Evolutionary conservation across 2,329 filamentous ascomycete genomes (phyloP), one percentile per base, ranked within the genome.

Genomic region (Ploettnerulaceae sp.): DNA sequence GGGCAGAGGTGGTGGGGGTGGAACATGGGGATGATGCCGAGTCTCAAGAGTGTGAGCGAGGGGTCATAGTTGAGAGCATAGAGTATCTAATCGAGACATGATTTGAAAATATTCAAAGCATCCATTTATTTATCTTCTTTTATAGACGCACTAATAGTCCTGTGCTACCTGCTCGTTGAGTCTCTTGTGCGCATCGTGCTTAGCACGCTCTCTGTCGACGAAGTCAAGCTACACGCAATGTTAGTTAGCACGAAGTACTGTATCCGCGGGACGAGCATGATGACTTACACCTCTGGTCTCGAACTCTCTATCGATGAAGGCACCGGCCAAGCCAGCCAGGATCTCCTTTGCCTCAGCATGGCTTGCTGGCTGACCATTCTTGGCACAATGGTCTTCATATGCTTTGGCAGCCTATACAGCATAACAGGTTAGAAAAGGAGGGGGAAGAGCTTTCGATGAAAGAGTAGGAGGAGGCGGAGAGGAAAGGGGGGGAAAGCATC

Each of bases 1-100:
- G 38, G 91, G 90, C 4, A 77, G 91, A 56, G 85, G 87, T 49
- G 93, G 89, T 39, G 84, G 87, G 11, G 91, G 91, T 61, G 91
- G 91, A 3, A 98, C 93, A 7, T 98, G 93, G 93, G 93, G 86
- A 55, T 90, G 58, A 44, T 45, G 7, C n/a, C n/a, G 7, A 15
- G 31, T 15, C n/a, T 7, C n/a, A n/a, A n/a, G n/a, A n/a, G n/a
- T n/a, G n/a, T n/a, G n/a, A n/a, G n/a, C n/a, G n/a, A n/a, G n/a
- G n/a, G n/a, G n/a, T n/a, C n/a, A 5, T 39, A 17, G 31, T 6
- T 34, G 31, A n/a, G 15, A n/a, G 6, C 34, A 9, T 20, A 9
- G 14, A 14, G 7, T 3, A 37, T 37, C 4, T 37, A 7, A 14
- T 37, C 9, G 12, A 15, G n/a, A 11, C 14, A 9, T 3, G 18